Percentiles rank a stretch among this genome's conserved stretches.
Evolutionary conservation across 129 eudicot genomes (phyloP).

Genomic region (Saposhnikovia divaricata): DNA sequence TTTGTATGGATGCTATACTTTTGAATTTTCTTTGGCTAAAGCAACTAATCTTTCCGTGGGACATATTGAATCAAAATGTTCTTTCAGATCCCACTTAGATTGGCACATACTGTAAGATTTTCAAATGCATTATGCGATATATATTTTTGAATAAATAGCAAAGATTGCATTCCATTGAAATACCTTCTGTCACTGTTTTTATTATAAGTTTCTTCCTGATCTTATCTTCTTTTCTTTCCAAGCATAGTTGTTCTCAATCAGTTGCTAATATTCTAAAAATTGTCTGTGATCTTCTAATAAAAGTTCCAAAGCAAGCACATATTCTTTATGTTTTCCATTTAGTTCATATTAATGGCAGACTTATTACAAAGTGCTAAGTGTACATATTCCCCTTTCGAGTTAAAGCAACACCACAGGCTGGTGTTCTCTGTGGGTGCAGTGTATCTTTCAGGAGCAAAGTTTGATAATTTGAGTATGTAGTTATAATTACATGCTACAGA

Average conservation of each 20-base stretch:
- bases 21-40: background rate
- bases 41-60: background rate
- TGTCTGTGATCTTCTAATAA: background rate
- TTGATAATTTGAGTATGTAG: background rate
- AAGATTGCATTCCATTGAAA: background rate
- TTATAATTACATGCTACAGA: constrained; percentile 5
- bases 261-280: background rate
- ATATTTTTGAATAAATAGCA: background rate
- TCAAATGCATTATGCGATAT: background rate
- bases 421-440: background rate
- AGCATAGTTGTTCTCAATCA: background rate
- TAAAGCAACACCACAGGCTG: background rate
- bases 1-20: background rate
- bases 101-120: background rate
- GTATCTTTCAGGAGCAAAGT: background rate
- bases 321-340: constrained; percentile 5
- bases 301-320: constrained; percentile 2
- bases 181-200: background rate
- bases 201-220: background rate
- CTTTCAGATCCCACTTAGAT: background rate
- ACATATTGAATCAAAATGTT: background rate
- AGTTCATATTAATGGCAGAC: background rate
- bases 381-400: background rate
- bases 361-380: background rate
- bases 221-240: background rate